Conservation (phyloP, 176 grass and related monocot genomes). For the Juncus inflexus region DNA sequence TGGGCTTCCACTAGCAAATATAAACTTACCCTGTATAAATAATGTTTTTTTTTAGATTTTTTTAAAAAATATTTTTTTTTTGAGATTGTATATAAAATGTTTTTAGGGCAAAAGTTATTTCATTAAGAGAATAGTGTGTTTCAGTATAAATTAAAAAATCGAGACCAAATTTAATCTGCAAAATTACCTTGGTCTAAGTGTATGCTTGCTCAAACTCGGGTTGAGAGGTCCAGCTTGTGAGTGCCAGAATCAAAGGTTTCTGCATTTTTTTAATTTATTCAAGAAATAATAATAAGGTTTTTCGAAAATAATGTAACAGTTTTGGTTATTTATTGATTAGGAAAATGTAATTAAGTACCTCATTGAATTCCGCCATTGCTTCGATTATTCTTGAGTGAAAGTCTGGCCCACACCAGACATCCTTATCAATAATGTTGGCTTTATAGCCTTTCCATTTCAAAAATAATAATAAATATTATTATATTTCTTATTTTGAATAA, state of each 20-base stretch:
- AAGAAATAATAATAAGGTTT: conserved; percentile 1
- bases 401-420: conserved; percentile 92
- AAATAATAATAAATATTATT: too few species aligned
- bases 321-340: conserved; percentile 9
- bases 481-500: too few species aligned
- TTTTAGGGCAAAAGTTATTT: too few species aligned
- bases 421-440: conserved; percentile 13
- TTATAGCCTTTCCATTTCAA: too few species aligned
- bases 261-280: conserved; percentile 52
- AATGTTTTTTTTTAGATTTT: background rate
- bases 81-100: too few species aligned
- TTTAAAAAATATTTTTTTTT: too few species aligned
- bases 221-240: conserved; percentile 79
- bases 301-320: background rate
- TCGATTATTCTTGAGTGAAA: conserved; percentile 89
- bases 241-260: conserved; percentile 44
- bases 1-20: conserved; percentile 92
- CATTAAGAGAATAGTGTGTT: too few species aligned
- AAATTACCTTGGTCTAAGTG: conserved; percentile 88
- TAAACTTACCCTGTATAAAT: conserved; percentile 61
- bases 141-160: too few species aligned
- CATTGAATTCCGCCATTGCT: conserved; percentile 75
- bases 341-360: conserved; percentile 39
- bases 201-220: conserved; percentile 71
- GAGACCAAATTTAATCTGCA: too few species aligned